Conservation (phyloP, 2,329 filamentous ascomycete species). For the Herpomyces periplanetae region DNA sequence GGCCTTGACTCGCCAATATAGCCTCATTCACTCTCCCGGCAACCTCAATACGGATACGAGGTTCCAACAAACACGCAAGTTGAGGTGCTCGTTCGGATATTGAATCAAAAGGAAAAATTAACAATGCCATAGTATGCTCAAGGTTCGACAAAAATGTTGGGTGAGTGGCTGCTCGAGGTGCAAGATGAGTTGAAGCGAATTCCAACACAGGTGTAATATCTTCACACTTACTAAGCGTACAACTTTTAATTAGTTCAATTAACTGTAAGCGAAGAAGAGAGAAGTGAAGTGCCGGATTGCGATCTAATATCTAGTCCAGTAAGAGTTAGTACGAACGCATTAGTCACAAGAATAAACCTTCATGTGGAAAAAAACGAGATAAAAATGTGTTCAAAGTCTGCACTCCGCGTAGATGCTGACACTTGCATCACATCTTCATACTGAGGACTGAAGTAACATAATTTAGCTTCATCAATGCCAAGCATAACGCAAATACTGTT, state of each 20-base stretch:
- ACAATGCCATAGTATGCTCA: slow-evolving; percentile 61
- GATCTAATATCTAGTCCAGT: slow-evolving; percentile 33
- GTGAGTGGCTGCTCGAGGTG: slow-evolving; percentile 46
- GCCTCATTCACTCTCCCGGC: slow-evolving; percentile 62
- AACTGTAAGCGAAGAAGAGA: slow-evolving; percentile 57
- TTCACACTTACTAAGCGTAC: slow-evolving; percentile 18
- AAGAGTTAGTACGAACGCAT: neutral
- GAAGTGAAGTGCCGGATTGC: slow-evolving; percentile 48
- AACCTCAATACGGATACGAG: slow-evolving; percentile 39
- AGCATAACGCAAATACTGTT: slow-evolving; percentile 51
- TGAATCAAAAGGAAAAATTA: slow-evolving; percentile 51
- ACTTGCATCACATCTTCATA: slow-evolving; percentile 20
- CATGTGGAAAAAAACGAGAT: slow-evolving; percentile 3
- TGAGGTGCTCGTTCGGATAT: slow-evolving; percentile 38
- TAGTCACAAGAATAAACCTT: slow-evolving; percentile 1
- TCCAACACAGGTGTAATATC: slow-evolving; percentile 43
- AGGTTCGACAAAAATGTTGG: slow-evolving; percentile 46
- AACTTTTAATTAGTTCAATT: slow-evolving; percentile 55
- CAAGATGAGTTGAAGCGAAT: slow-evolving; percentile 58
- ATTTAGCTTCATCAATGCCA: slow-evolving; percentile 64
- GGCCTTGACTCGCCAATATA: slow-evolving; percentile 30
- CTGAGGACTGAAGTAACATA: slow-evolving; percentile 39
- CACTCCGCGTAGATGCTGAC: slow-evolving; percentile 2
- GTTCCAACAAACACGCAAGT: slow-evolving; percentile 33
- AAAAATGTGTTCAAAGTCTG: slow-evolving; percentile 3